Evolutionary conservation across 2,329 filamentous ascomycete species (phyloP), one percentile per base, ranked within the genome.

Genomic region (Alternaria burnsii): DNA sequence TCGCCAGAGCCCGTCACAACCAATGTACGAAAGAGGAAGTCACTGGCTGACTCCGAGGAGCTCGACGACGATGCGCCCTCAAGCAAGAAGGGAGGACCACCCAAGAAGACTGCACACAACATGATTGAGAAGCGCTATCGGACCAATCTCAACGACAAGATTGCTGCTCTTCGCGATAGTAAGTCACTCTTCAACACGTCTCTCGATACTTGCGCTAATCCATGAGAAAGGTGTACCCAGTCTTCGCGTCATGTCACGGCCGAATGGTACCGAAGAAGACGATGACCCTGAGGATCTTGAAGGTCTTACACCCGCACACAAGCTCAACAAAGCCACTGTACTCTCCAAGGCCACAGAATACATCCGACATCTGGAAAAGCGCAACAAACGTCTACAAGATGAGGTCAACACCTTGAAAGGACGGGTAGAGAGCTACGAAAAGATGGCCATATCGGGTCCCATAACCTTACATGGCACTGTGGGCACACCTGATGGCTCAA

Each of bases 111-210:
- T 32, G 93, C 94, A 2, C 94, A 98, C 80, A 98, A 97, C 79
- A 95, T 98, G 86, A 97, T 98, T 65, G 94, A 98, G 81, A 98
- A 97, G 84, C 85, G 94, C 67, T 98, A 98, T 79, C 89, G 94
- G 71, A 97, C 92, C 55, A 98, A 98, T 74, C 85, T 98, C 58
- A 98, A 98, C 75, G 94, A 97, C 76, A 98, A 98, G 82, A 98
- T 98, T 71, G 91, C 93, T 46, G 93, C 94, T 59, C 82, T 98
- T 63, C 87, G 94, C 70, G 93, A 97, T 77, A 97, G 93, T 68
- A 67, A 34, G 66, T 62, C 24, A 12, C 32, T 36, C 14, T 36
- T 36, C 32, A 16, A 16, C 32, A 5, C 14, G 32, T 36, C 32
- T 36, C 32, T 36, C 32, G 26, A 41, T n/a, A 36, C n/a, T 40